Evolutionary conservation across 495 filamentous ascomycete species (phyloP).

Genomic region (Astrothelium subdiscretum): DNA sequence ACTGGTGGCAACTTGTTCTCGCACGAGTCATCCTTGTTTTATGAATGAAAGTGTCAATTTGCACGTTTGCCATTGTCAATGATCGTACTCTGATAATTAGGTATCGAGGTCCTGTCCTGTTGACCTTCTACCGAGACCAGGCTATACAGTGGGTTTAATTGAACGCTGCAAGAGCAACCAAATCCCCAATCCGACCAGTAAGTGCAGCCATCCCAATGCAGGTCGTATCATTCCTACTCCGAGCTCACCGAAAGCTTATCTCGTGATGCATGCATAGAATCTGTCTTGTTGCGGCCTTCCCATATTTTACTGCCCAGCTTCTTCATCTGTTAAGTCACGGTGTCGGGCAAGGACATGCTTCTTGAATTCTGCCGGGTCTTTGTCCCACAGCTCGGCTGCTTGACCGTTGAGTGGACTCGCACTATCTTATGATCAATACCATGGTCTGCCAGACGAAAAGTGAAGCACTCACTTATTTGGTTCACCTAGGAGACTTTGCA

Average conservation of each 20-base stretch:
- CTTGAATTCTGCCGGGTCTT: slow-evolving; percentile 78
- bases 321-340: slow-evolving; percentile 47
- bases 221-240: not conserved
- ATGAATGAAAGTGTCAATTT: not conserved
- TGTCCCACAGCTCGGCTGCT: slow-evolving; percentile 93
- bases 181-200: not conserved
- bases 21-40: not conserved
- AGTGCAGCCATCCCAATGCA: not conserved
- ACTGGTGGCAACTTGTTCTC: too few species aligned
- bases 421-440: too few species aligned
- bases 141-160: too few species aligned
- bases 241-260: not conserved
- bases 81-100: not conserved
- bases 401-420: slow-evolving; percentile 91
- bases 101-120: not conserved
- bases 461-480: slow-evolving; percentile 87
- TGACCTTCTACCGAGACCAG: too few species aligned
- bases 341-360: slow-evolving; percentile 54
- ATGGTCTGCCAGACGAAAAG: too few species aligned
- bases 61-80: not conserved
- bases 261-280: not conserved
- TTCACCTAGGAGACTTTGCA: slow-evolving; percentile 92
- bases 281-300: not conserved
- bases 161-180: not conserved
- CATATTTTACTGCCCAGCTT: slow-evolving; percentile 11